Evolutionary conservation across 2,329 filamentous ascomycete genomes (phyloP), one percentile per base, ranked within the genome.

Genomic region (Monosporascus sp.): DNA sequence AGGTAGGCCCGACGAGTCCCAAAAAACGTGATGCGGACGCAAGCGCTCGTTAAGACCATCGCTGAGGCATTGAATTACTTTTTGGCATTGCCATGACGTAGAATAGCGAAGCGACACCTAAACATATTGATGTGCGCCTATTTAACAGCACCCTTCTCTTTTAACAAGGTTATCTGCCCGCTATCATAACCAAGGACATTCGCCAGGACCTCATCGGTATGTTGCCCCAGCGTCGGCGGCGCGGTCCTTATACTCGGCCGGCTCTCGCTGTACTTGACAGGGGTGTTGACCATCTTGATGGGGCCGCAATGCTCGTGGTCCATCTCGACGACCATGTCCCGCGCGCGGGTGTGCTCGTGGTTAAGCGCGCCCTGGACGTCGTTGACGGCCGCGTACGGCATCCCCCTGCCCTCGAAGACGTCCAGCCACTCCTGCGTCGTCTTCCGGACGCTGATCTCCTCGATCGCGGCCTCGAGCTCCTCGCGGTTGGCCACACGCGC

Each of bases 321-420:
- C 45, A 97, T 77, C 66, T 96, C 88, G 15, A 89, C 83, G 1
- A 99, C 88, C 94, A 99, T 99, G 55, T 86, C 81, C 54, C 94
- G 82, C 22, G 92, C 92, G 74, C 73, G 76, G 73, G 90, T 90
- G 71, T 99, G 94, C 57, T 87, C 81, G 67, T 97, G 91, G 56
- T 88, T 86, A 50, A 99, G 74, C 0, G 94, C 90, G 20, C 79
- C 82, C 69, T 94, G 88, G 7, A 99, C 85, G 66, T 99, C 93
- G 66, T 97, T 99, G 62, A 99, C 88, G 1, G 93, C 90, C 1
- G 93, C 89, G 65, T 94, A 99, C 0, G 94, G 94, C 86, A 99
- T 86, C 5, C 94, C 94, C 54, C 82, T 88, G n/a, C 90, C 91
- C 64, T 97, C 90, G 45, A 97, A 86, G 1, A 92, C 75, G 1